These are phyloP conservation scores for Scolecobasidium constrictum DNA, from an alignment of 2,329 filamentous ascomycete genomes.

Conservation along the genomic window DNA sequence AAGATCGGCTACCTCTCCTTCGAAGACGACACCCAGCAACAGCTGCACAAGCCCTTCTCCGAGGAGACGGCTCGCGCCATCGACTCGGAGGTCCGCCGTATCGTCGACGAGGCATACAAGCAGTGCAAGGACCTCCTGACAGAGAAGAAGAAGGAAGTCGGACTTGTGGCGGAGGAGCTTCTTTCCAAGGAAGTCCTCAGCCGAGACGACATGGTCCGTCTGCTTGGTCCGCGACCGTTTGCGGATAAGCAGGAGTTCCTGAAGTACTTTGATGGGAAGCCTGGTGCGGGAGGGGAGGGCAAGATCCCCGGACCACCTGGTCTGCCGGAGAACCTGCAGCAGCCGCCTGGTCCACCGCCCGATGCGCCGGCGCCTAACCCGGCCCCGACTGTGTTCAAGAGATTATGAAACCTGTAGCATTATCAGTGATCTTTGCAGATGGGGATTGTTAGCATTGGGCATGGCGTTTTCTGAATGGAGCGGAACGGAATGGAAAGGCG, in stretches of 20 bases:
- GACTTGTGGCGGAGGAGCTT: slow-evolving; percentile 84
- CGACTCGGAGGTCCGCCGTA: slow-evolving; percentile 80
- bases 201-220: slow-evolving; percentile 81
- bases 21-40: slow-evolving; percentile 64
- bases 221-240: slow-evolving; percentile 76
- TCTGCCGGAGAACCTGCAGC: slow-evolving; percentile 4
- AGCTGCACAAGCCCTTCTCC: slow-evolving; percentile 70
- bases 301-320: slow-evolving; percentile 3
- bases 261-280: slow-evolving; percentile 64
- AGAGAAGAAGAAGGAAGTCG: slow-evolving; percentile 80
- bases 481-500: no score
- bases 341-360: slow-evolving; percentile 1
- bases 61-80: slow-evolving; percentile 89
- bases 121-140: slow-evolving; percentile 75
- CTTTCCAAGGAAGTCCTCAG: slow-evolving; percentile 83
- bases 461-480: no score
- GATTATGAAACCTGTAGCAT: no score
- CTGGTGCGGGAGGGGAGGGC: not conserved
- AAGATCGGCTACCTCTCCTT: slow-evolving; percentile 92
- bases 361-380: not conserved
- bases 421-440: no score
- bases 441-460: no score
- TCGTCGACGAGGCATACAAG: slow-evolving; percentile 86
- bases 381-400: not conserved
- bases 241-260: slow-evolving; percentile 80